These are phyloP conservation scores for Sherardia arvensis DNA, from an alignment of 257 asterid species.

Conservation along the genomic window DNA sequence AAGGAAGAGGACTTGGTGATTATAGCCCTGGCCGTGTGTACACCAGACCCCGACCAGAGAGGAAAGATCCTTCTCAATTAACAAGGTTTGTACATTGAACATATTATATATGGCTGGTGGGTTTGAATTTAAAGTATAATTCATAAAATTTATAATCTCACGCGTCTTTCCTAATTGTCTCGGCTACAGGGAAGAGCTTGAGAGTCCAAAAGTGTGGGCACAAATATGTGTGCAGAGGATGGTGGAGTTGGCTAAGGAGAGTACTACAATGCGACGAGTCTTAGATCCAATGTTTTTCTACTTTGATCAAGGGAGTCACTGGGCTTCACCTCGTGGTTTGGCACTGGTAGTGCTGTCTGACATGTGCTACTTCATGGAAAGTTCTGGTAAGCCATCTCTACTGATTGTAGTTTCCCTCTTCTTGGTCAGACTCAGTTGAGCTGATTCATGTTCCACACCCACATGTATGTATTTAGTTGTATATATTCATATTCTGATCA, in stretches of 20 bases:
- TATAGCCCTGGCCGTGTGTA: constrained; percentile 48
- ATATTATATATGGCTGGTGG: not conserved
- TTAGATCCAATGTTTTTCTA: constrained; percentile 83
- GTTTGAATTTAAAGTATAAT: not conserved
- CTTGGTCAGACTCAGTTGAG: not conserved
- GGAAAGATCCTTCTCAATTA: constrained; percentile 68
- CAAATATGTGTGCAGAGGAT: constrained; percentile 83
- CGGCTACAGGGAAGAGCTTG: constrained; percentile 69
- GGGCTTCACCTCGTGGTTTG: constrained; percentile 71
- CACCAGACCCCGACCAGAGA: constrained; percentile 54
- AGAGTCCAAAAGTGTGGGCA: constrained; percentile 86
- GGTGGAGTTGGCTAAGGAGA: constrained; percentile 86
- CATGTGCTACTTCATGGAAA: constrained; percentile 68
- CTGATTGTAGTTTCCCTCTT: not conserved
- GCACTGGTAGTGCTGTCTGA: constrained; percentile 69
- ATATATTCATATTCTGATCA: not conserved
- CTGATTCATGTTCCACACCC: not conserved
- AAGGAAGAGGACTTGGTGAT: constrained; percentile 78
- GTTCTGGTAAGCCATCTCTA: constrained; percentile 44
- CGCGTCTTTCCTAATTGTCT: constrained; percentile 11
- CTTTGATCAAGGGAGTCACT: constrained; percentile 63
- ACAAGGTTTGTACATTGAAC: constrained; percentile 42
- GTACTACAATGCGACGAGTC: constrained; percentile 77
- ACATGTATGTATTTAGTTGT: too few relatives aligned
- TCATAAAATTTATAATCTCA: not conserved